phyloP scores from a whole-genome alignment of 1,139 yeast genomes.

The Yamadazyma jaroonii region DNA sequence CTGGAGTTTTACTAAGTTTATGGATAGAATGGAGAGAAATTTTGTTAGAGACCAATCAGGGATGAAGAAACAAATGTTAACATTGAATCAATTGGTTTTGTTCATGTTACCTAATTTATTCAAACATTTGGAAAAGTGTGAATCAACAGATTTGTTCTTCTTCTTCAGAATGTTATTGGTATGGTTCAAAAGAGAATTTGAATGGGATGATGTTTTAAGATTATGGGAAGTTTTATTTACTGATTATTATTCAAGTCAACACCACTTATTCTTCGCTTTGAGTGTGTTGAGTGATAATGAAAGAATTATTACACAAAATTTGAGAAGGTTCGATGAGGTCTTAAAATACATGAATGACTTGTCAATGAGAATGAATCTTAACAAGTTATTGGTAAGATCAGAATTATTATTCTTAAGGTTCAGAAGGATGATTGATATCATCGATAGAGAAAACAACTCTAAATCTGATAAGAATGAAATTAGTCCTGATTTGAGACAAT shows the following conservation, averaged over 20 bases:
- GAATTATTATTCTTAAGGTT: slow-evolving; percentile 81
- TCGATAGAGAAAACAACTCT: slow-evolving; percentile 55
- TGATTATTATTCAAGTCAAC: slow-evolving; percentile 80
- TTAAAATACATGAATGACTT: slow-evolving; percentile 90
- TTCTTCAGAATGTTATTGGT: slow-evolving; percentile 92
- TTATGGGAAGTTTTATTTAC: slow-evolving; percentile 95
- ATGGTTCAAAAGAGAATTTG: slow-evolving; percentile 92
- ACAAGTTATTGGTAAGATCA: slow-evolving; percentile 73
- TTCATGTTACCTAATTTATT: slow-evolving; percentile 85
- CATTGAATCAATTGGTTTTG: slow-evolving; percentile 79
- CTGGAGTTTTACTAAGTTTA: slow-evolving; percentile 84
- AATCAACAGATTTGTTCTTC: slow-evolving; percentile 85
- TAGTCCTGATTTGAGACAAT: slow-evolving; percentile 49
- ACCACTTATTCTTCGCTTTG: slow-evolving; percentile 80
- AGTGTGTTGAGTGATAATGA: slow-evolving; percentile 87
- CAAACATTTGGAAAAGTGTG: slow-evolving; percentile 81
- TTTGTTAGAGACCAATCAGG: slow-evolving; percentile 90
- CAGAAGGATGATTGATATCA: slow-evolving; percentile 71
- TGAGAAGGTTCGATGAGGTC: slow-evolving; percentile 83
- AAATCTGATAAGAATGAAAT: slow-evolving; percentile 19
- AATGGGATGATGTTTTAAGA: slow-evolving; percentile 70
- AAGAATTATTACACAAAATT: slow-evolving; percentile 69
- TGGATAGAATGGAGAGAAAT: slow-evolving; percentile 96
- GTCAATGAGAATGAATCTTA: slow-evolving; percentile 69
- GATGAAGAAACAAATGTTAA: slow-evolving; percentile 82